These are phyloP conservation scores for Miamiensis avidus DNA, from an alignment of 169 alveolate genomes.

Conservation along the genomic window DNA sequence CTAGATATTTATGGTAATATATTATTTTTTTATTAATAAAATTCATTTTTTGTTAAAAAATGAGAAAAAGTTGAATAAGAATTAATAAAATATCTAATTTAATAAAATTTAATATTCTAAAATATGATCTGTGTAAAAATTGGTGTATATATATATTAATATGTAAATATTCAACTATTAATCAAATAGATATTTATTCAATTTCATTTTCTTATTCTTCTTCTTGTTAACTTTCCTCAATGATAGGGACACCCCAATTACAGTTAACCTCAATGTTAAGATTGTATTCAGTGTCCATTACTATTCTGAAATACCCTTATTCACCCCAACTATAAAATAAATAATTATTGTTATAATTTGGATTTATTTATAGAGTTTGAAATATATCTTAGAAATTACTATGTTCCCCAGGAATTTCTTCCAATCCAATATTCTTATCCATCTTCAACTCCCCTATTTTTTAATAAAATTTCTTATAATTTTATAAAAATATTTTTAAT, in stretches of 20 bases:
- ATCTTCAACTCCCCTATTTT: constrained; percentile 46
- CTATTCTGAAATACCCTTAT: constrained; percentile 75
- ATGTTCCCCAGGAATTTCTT: constrained; percentile 89
- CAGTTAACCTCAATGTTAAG: constrained; percentile 78
- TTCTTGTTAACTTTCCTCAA: not conserved
- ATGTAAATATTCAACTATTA: not conserved
- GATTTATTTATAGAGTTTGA: too few species aligned
- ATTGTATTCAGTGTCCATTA: constrained; percentile 71
- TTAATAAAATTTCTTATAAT: too few species aligned
- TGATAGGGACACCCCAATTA: constrained; percentile 70
- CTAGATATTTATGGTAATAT: too few species aligned
- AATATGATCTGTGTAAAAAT: not conserved
- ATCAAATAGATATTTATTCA: too few species aligned
- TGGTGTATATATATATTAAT: too few species aligned
- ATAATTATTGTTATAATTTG: too few species aligned
- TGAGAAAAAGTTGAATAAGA: not conserved
- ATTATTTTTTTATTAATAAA: too few species aligned
- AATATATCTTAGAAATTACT: too few species aligned
- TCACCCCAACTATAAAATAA: too few species aligned
- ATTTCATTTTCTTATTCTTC: not conserved
- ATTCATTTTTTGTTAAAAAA: not conserved
- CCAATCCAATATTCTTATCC: constrained; percentile 83
- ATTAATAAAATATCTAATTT: not conserved
- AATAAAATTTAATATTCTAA: too few species aligned
- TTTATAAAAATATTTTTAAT: too few species aligned